Evolutionary conservation across 306 rosid genomes (phyloP).

Genomic region (Rubus idaeus): DNA sequence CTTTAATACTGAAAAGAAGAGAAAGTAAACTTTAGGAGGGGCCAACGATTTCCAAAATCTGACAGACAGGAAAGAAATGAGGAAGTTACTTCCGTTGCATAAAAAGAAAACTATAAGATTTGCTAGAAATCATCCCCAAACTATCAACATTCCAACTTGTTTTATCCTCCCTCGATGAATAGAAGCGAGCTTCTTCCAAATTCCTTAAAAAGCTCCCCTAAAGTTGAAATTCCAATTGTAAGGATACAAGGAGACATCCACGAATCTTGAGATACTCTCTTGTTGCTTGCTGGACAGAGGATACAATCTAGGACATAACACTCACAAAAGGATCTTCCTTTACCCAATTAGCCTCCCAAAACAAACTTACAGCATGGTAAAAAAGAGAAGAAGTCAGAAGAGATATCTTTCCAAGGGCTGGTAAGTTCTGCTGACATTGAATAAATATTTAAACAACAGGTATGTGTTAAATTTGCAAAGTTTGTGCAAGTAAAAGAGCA

Average conservation of each 20-base stretch:
- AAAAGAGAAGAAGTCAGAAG: not conserved
- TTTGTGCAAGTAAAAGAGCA: not conserved
- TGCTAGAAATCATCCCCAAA: not conserved
- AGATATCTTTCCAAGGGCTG: not conserved
- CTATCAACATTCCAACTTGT: not conserved
- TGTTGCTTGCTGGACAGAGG: not conserved
- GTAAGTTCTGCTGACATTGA: not conserved
- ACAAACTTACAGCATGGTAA: not conserved
- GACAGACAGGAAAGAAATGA: not conserved
- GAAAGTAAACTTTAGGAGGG: not conserved
- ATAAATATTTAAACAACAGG: not conserved
- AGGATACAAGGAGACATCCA: not conserved
- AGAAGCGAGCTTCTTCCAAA: not conserved
- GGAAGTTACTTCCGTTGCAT: not conserved
- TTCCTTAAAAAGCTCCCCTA: not conserved
- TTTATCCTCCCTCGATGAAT: not conserved
- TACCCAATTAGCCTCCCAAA: not conserved
- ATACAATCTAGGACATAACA: not conserved
- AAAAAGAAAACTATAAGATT: not conserved
- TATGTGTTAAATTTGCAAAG: not conserved
- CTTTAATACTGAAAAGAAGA: not conserved
- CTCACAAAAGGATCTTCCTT: not conserved
- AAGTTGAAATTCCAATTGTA: not conserved
- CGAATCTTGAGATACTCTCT: not conserved
- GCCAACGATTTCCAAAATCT: not conserved